A percentile compares a stretch with the other conserved stretches of the same genome.
These are phyloP conservation scores for Trichoderma polysporum DNA, from an alignment of 2,329 filamentous ascomycete species.

Conservation along the genomic window DNA sequence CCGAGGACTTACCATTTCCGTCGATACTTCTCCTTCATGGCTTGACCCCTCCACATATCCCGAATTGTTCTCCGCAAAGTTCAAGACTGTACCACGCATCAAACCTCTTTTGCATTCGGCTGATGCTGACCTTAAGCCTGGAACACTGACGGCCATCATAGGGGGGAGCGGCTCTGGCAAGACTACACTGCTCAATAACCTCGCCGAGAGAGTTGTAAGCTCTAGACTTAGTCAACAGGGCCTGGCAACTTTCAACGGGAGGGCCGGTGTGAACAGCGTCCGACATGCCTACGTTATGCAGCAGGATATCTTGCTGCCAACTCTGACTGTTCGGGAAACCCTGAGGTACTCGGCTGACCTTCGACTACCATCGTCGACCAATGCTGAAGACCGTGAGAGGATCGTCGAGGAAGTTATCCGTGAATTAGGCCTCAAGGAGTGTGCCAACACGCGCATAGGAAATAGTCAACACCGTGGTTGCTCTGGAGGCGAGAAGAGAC, in stretches of 20 bases:
- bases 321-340: constrained; percentile 74
- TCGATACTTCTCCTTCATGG: constrained; percentile 58
- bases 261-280: constrained; percentile 51
- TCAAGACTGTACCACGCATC: constrained; percentile 38
- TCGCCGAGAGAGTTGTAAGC: constrained; percentile 67
- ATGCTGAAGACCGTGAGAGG: constrained; percentile 54
- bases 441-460: constrained; percentile 72
- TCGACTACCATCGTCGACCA: constrained; percentile 63
- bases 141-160: constrained; percentile 72
- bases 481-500: constrained; percentile 75
- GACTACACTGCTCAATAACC: constrained; percentile 68
- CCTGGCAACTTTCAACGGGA: constrained; percentile 60
- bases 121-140: constrained; percentile 61
- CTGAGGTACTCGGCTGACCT: constrained; percentile 71
- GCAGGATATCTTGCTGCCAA: constrained; percentile 71
- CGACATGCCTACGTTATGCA: constrained; percentile 73
- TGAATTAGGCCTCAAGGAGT: constrained; percentile 74
- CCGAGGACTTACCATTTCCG: constrained; percentile 53
- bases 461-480: constrained; percentile 71
- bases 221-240: constrained; percentile 53
- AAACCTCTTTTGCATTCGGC: constrained; percentile 63
- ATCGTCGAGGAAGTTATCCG: constrained; percentile 76
- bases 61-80: constrained; percentile 39
- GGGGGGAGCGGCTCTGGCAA: constrained; percentile 74
- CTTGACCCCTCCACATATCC: constrained; percentile 49